These are phyloP conservation scores for Camellia japonica DNA, from an alignment of 148 eudicot genomes.

Conservation along the genomic window DNA sequence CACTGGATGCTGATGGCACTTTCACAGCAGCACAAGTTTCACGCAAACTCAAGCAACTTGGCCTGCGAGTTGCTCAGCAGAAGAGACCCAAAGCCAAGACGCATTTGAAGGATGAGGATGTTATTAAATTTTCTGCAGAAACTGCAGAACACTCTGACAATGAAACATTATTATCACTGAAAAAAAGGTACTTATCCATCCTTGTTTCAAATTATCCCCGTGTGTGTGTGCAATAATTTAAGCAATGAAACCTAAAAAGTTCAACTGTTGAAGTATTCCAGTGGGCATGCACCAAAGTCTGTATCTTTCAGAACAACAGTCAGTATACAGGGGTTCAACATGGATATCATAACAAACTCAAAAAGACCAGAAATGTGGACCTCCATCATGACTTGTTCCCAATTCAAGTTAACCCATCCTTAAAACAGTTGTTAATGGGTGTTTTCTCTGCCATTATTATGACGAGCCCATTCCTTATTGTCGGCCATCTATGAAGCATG, in stretches of 20 bases:
- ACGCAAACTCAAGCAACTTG: slow-evolving; percentile 86
- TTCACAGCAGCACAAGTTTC: slow-evolving; percentile 78
- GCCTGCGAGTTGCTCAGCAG: slow-evolving; percentile 51
- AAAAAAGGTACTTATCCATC: slow-evolving; percentile 50
- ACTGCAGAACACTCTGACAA: slow-evolving; percentile 51
- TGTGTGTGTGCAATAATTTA: background rate
- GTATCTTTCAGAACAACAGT: background rate
- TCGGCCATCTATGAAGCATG: no score
- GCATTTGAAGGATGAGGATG: slow-evolving; percentile 44
- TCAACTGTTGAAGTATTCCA: background rate
- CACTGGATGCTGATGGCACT: slow-evolving; percentile 58
- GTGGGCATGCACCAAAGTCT: background rate
- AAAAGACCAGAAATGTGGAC: background rate
- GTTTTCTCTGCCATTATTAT: background rate
- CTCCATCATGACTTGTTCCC: background rate
- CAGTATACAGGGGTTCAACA: background rate
- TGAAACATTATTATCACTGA: slow-evolving; percentile 50
- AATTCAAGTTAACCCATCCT: background rate
- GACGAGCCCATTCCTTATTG: background rate
- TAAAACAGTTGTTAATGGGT: background rate
- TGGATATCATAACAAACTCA: no score
- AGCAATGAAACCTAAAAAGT: background rate
- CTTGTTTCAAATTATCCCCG: background rate
- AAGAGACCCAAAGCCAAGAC: slow-evolving; percentile 32
- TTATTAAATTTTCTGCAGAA: slow-evolving; percentile 31